Evolutionary conservation across 345 rosid species (phyloP).

Genomic region (Camelina sativa): DNA sequence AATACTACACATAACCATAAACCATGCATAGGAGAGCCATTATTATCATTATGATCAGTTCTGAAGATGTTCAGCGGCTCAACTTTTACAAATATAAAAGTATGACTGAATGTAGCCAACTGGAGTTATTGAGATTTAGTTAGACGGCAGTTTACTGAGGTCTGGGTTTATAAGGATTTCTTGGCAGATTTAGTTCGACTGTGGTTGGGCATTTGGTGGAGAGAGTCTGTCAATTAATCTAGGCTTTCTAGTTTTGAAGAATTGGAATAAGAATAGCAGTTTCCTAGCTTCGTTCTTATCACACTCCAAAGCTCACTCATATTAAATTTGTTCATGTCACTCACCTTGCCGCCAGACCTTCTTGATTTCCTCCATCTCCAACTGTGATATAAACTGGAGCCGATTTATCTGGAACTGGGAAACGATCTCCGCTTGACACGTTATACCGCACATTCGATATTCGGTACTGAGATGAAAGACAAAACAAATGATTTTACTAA

Average conservation of each 20-base stretch:
- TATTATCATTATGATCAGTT: neutral
- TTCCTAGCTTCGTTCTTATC: neutral
- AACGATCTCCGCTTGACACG: constrained; percentile 65
- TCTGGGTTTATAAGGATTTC: neutral
- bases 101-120: neutral
- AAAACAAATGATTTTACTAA: constrained; percentile 5
- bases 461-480: constrained; percentile 60
- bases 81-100: neutral
- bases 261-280: neutral
- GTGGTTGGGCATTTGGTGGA: neutral
- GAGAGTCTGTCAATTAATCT: neutral
- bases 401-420: constrained; percentile 71
- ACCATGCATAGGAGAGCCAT: neutral
- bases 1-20: constrained; percentile 4
- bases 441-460: constrained; percentile 79
- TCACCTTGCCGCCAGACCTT: constrained; percentile 84
- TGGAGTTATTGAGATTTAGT: constrained; percentile 3
- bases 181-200: neutral
- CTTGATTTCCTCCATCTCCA: constrained; percentile 98
- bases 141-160: neutral
- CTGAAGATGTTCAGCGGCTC: neutral
- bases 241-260: neutral
- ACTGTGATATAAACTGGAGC: constrained; percentile 91
- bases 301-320: neutral
- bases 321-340: neutral